phyloP scores from a whole-genome alignment of 192 early-diverging fungal species.

The Gamsiella multidivaricata region DNA sequence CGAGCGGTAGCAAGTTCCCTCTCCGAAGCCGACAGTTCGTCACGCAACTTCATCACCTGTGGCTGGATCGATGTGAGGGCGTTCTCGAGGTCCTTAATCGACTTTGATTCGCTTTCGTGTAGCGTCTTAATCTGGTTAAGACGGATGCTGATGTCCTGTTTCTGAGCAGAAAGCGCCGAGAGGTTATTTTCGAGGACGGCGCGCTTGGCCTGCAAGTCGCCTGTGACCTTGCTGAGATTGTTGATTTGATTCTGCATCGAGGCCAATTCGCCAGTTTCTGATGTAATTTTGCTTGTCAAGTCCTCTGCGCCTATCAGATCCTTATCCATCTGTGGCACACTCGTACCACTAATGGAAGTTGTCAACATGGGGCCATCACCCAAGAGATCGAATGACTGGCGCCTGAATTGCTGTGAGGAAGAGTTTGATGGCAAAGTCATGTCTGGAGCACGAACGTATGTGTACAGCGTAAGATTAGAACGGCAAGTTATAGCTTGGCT shows the following conservation, averaged over 20 bases:
- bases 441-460: neutral
- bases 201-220: conserved; percentile 67
- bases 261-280: conserved; percentile 71
- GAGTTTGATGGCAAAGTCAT: conserved; percentile 14
- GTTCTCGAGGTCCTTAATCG: conserved; percentile 65
- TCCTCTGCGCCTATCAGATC: conserved; percentile 62
- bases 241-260: conserved; percentile 69
- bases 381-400: conserved; percentile 46
- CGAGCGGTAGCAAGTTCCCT: conserved; percentile 56
- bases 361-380: conserved; percentile 39
- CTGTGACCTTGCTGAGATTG: conserved; percentile 60
- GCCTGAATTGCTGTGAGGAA: conserved; percentile 22
- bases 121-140: conserved; percentile 65
- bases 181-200: conserved; percentile 67
- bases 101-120: conserved; percentile 69
- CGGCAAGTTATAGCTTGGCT: neutral
- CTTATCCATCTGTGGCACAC: conserved; percentile 18
- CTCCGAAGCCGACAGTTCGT: conserved; percentile 65
- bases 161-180: conserved; percentile 66
- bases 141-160: conserved; percentile 69
- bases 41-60: conserved; percentile 53
- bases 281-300: conserved; percentile 58
- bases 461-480: neutral
- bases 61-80: conserved; percentile 60
- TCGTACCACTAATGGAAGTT: neutral